Conservation (phyloP, 352 stramenopile species). For the Pelagophyceae sp. region DNA sequence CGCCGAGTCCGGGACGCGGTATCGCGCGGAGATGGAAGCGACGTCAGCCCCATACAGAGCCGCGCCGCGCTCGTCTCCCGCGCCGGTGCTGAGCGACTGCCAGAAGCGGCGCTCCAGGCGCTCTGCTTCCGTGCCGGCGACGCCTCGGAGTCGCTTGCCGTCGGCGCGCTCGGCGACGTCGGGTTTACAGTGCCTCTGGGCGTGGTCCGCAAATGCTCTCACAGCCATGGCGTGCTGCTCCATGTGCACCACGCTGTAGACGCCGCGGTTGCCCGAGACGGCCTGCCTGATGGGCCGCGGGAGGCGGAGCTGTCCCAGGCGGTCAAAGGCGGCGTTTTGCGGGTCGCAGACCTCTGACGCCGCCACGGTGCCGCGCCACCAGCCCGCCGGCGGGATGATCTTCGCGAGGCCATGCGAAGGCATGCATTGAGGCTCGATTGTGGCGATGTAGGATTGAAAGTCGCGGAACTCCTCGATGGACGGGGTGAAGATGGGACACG, state of each 20-base stretch:
- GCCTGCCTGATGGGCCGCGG: not conserved
- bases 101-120: not conserved
- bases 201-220: not conserved
- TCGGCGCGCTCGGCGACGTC: no score
- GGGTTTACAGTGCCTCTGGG: not conserved
- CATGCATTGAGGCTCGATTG: not conserved
- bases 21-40: no score
- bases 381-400: conserved; percentile 2
- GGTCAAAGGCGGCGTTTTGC: not conserved
- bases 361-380: not conserved
- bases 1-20: no score
- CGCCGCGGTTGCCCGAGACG: not conserved
- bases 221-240: not conserved
- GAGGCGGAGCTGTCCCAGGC: not conserved
- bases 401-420: not conserved
- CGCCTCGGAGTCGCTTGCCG: not conserved
- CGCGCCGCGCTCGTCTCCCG: not conserved
- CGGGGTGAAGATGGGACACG: not conserved
- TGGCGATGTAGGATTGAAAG: not conserved
- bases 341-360: not conserved
- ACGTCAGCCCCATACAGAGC: conserved; percentile 1
- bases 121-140: not conserved
- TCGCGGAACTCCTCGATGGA: conserved; percentile 7
- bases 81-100: not conserved
- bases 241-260: not conserved